These are phyloP conservation scores for Syzygium grande DNA, from an alignment of 345 rosid genomes.

Conservation along the genomic window DNA sequence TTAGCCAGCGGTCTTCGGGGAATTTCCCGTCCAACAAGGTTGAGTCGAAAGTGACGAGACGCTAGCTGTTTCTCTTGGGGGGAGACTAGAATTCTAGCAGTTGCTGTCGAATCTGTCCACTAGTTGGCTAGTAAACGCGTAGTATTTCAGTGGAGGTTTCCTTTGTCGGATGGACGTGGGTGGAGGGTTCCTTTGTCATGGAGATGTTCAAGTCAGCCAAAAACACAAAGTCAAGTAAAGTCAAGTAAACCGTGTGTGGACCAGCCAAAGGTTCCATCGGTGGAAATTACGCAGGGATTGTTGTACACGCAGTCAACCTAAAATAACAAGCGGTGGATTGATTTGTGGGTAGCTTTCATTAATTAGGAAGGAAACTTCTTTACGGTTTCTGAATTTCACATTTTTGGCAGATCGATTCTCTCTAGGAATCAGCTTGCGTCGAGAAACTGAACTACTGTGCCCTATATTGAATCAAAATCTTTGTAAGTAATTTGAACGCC, in stretches of 20 bases:
- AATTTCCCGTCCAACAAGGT: too few relatives aligned
- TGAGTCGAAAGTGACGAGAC: too few relatives aligned
- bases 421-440: not conserved
- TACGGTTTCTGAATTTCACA: not conserved
- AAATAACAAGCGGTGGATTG: not conserved
- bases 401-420: not conserved
- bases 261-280: not conserved
- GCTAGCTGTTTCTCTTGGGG: too few relatives aligned
- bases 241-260: not conserved
- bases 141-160: too few relatives aligned
- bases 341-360: not conserved
- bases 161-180: not conserved
- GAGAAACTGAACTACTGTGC: not conserved
- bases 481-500: too few relatives aligned
- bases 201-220: not conserved
- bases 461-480: too few relatives aligned
- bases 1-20: not conserved
- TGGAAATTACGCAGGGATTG: not conserved
- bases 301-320: not conserved
- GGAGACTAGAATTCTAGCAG: too few relatives aligned
- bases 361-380: not conserved
- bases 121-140: too few relatives aligned
- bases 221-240: not conserved
- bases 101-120: too few relatives aligned
- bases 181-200: not conserved